Evolutionary conservation across 2,329 filamentous ascomycete species (phyloP).

Genomic region (Aspergillus sojae): DNA sequence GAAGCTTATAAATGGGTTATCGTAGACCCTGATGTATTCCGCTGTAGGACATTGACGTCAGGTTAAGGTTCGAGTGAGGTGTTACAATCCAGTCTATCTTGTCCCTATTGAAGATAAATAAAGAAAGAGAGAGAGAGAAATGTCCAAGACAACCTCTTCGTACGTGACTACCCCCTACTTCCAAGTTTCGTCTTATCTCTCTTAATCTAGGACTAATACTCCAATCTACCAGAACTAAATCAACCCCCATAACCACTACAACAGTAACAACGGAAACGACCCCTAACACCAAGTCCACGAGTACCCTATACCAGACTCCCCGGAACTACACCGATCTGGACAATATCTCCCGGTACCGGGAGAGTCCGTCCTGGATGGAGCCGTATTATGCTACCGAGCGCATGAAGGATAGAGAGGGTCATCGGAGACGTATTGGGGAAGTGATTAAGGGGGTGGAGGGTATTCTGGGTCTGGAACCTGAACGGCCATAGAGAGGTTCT

Average conservation of each 20-base stretch:
- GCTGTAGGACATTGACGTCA: neutral
- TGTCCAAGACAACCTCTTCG: neutral
- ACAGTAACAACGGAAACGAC: neutral
- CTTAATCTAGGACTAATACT: neutral
- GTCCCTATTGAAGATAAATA: neutral
- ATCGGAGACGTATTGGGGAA: neutral
- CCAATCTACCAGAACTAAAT: neutral
- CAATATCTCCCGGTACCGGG: neutral
- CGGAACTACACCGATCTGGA: neutral
- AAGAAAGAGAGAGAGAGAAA: neutral
- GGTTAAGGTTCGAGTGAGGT: neutral
- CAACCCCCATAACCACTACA: neutral
- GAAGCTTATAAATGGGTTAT: neutral
- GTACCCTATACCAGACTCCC: neutral
- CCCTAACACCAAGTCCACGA: neutral
- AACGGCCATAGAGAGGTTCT: neutral
- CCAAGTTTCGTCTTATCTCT: too few species aligned
- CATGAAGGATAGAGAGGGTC: neutral
- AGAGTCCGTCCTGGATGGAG: neutral
- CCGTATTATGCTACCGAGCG: neutral
- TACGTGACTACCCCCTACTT: neutral
- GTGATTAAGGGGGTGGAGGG: neutral
- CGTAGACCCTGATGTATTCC: neutral
- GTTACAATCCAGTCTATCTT: neutral
- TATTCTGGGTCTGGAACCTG: neutral